These are phyloP conservation scores for Diaporthe citrichinensis DNA, from an alignment of 2,329 filamentous ascomycete genomes.

Conservation along the genomic window DNA sequence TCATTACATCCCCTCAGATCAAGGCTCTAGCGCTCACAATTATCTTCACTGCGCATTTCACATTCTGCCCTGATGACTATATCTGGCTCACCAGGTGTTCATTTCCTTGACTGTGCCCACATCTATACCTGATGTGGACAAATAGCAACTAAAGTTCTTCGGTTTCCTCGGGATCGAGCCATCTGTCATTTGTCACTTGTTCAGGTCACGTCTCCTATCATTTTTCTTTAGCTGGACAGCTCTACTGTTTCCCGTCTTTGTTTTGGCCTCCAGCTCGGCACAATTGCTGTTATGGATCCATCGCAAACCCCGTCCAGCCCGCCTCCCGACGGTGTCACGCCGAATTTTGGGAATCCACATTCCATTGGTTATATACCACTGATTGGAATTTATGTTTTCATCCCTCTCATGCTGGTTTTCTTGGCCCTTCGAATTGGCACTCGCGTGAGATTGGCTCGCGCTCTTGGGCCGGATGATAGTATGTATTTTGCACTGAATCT, in stretches of 20 bases:
- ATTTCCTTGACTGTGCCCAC: not conserved
- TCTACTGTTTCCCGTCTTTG: too few relatives aligned
- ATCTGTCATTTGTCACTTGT: not conserved
- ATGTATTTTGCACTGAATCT: not conserved
- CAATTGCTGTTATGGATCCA: not conserved
- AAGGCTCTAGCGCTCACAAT: not conserved
- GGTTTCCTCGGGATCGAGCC: too few relatives aligned
- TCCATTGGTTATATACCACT: not conserved
- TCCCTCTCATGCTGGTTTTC: not conserved
- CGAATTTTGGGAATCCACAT: not conserved
- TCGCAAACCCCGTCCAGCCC: not conserved
- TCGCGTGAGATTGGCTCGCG: not conserved
- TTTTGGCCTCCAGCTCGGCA: too few relatives aligned
- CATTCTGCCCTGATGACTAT: not conserved
- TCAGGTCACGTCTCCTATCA: too few relatives aligned
- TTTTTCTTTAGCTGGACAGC: too few relatives aligned
- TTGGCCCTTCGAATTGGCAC: not conserved
- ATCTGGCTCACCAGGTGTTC: not conserved
- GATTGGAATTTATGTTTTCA: not conserved
- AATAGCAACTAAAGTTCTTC: not conserved
- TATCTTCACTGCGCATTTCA: not conserved
- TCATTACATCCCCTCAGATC: not conserved
- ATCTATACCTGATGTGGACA: not conserved
- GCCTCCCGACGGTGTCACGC: not conserved
- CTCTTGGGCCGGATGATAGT: slow-evolving; percentile 9